Percentiles rank a stretch among this genome's conserved stretches.
These are phyloP conservation scores for Fraxinus baroniana DNA, from an alignment of 305 asterid genomes.

Conservation along the genomic window DNA sequence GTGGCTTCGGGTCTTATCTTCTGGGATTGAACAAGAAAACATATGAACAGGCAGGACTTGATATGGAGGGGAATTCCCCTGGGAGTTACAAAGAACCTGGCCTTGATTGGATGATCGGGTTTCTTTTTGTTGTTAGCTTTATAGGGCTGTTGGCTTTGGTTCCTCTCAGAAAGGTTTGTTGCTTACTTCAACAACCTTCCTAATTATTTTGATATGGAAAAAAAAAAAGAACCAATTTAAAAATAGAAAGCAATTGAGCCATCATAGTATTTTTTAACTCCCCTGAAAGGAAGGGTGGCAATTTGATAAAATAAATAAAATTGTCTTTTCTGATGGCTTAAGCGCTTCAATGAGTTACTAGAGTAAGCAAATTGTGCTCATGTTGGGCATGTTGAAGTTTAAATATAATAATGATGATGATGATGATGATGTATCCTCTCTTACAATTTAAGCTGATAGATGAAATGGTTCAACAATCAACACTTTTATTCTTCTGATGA, in stretches of 20 bases:
- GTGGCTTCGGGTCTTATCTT: slow-evolving; percentile 90
- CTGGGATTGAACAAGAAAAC: slow-evolving; percentile 74
- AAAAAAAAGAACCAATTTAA: neutral
- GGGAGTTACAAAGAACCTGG: slow-evolving; percentile 69
- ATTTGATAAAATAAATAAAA: neutral
- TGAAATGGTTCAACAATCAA: neutral
- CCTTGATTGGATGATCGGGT: slow-evolving; percentile 88
- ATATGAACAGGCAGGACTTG: slow-evolving; percentile 63
- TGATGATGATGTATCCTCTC: too few relatives aligned
- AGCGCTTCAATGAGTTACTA: neutral
- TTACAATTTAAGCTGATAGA: neutral
- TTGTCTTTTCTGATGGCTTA: neutral
- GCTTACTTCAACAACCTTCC: neutral
- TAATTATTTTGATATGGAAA: too few relatives aligned
- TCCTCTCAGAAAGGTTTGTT: slow-evolving; percentile 76
- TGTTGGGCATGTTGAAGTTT: neutral
- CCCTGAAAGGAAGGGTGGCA: too few relatives aligned
- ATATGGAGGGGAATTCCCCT: slow-evolving; percentile 61
- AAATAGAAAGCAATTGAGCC: neutral
- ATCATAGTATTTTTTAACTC: too few relatives aligned
- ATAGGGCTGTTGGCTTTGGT: slow-evolving; percentile 84
- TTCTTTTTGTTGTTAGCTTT: slow-evolving; percentile 76
- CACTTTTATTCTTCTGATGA: neutral
- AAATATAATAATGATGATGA: too few relatives aligned
- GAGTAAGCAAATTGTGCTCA: neutral